phyloP scores from a whole-genome alignment of 2,329 filamentous ascomycete species.

The Fonsecaea multimorphosa region DNA sequence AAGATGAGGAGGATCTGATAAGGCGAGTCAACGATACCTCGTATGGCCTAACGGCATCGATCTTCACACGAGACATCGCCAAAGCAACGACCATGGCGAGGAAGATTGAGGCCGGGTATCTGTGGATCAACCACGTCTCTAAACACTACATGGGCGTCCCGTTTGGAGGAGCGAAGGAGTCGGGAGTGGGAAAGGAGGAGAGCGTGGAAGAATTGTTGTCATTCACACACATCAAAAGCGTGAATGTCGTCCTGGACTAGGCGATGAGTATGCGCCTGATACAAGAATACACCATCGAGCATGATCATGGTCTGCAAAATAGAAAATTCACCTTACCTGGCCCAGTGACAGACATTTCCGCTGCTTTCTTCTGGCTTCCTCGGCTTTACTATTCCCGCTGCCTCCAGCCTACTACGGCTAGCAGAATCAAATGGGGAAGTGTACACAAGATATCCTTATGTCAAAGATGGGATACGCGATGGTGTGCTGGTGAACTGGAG shows the following conservation, averaged over 20 bases:
- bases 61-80: slow-evolving; percentile 7
- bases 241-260: slow-evolving; percentile 1
- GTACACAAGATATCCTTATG: too few species aligned
- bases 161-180: slow-evolving; percentile 28
- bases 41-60: slow-evolving; percentile 13
- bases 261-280: too few species aligned
- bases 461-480: too few species aligned
- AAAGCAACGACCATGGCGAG: slow-evolving; percentile 1
- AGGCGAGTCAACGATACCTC: slow-evolving; percentile 2
- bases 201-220: slow-evolving; percentile 15
- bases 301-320: too few species aligned
- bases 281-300: too few species aligned
- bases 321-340: too few species aligned
- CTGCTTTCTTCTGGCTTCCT: too few species aligned
- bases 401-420: too few species aligned
- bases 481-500: too few species aligned
- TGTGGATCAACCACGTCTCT: slow-evolving; percentile 23
- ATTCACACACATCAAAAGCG: slow-evolving; percentile 3
- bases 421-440: too few species aligned
- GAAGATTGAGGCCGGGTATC: slow-evolving; percentile 3
- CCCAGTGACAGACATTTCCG: too few species aligned
- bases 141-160: slow-evolving; percentile 22
- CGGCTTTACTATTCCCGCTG: too few species aligned
- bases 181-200: slow-evolving; percentile 23
- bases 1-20: slow-evolving; percentile 8